Evolutionary conservation across 148 eudicot species (phyloP), one percentile per base, ranked within the genome.

Genomic region (Suaeda aralocaspica): DNA sequence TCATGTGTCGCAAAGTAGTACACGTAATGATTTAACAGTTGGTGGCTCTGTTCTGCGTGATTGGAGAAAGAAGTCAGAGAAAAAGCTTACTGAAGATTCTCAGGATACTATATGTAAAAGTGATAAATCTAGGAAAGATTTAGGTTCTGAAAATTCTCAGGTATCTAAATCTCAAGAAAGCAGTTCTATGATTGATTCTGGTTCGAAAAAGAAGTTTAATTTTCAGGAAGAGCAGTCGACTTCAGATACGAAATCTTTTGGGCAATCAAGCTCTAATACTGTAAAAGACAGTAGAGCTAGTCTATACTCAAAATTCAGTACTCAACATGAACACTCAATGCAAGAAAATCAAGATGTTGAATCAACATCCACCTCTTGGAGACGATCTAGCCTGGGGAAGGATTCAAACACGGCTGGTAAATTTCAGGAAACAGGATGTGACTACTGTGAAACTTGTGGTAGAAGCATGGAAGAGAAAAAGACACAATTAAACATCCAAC

Each of bases 1-100:
- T 41, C 64, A 68, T 44, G 65, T 33, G 24, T 74, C 71, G 48
- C 52, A 31, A 79, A 75, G 70, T 77, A 76, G 61, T 59, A 57
- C 18, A 78, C 24, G 48, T 67, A 70, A 70, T 56, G 56, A 52
- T 48, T 33, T 29, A 64, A 69, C 61, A 59, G 78, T 77, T 36
- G 78, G 75, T 45, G 79, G 72, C 73, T 30, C 66, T 72, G 66
- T 68, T 2, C 85, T 85, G 73, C 80, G 72, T 59, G 88, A 87
- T 70, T 85, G 85, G 81, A 87, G 91, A 75, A 93, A 88, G 74
- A 84, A 83, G 75, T 84, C 92, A 2, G 96, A 85, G 85, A 93
- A 88, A 75, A 93, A 84, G 82, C 89, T 88, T 69, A 72, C 74
- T 36, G 95, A 83, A 52, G 84, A 72, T 66, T 80, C 81, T 34